Percentiles rank a stretch among this genome's conserved stretches.
phyloP scores from a whole-genome alignment of 768 basidiomycete species.

The Suillus fuscotomentosus region DNA sequence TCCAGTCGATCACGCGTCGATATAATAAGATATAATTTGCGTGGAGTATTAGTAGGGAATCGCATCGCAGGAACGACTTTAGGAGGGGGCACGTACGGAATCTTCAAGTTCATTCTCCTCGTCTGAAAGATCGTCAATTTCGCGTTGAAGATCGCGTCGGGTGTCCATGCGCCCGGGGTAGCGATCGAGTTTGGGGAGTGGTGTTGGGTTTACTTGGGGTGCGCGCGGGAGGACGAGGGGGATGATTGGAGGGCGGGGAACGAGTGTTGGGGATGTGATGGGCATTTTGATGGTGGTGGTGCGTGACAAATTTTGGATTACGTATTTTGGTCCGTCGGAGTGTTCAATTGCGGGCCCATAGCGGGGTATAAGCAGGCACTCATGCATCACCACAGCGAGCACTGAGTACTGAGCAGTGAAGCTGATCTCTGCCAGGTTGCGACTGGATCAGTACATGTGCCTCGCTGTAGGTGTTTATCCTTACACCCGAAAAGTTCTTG shows the following conservation, averaged over 20 bases:
- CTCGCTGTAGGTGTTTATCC: too few species aligned
- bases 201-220: slow-evolving; percentile 64
- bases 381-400: too few species aligned
- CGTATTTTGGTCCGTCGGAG: neutral
- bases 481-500: too few species aligned
- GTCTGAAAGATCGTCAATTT: slow-evolving; percentile 83
- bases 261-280: slow-evolving; percentile 66
- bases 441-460: too few species aligned
- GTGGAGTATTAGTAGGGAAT: neutral
- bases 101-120: slow-evolving; percentile 84
- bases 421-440: too few species aligned
- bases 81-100: slow-evolving; percentile 42
- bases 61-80: neutral
- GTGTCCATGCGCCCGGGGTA: slow-evolving; percentile 58
- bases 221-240: slow-evolving; percentile 65
- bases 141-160: slow-evolving; percentile 65
- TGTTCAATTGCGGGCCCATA: too few species aligned
- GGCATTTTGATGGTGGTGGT: slow-evolving; percentile 35
- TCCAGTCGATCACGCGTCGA: neutral
- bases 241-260: slow-evolving; percentile 61
- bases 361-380: too few species aligned
- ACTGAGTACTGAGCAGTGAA: too few species aligned
- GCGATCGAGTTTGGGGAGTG: slow-evolving; percentile 48
- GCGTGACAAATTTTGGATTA: neutral
- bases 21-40: too few species aligned